Evolutionary conservation across 768 basidiomycete species (phyloP), one percentile per base, ranked within the genome.

Genomic region (Obba rivulosa): DNA sequence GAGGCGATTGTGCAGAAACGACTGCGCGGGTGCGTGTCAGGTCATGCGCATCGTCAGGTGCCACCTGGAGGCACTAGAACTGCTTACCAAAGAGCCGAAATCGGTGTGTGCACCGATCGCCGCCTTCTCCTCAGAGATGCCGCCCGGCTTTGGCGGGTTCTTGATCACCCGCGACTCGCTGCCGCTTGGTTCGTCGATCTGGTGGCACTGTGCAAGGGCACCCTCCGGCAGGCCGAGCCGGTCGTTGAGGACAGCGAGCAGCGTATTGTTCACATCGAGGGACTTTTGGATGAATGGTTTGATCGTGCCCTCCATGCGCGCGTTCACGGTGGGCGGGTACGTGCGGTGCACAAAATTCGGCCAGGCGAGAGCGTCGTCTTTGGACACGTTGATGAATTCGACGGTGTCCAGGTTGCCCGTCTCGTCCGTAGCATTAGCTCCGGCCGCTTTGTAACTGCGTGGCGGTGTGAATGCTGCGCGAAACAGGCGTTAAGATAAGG

Each of bases 1-100:
- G 0, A 86, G 73, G 2, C 73, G 74, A 58, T 86, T 87, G 56
- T 85, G 81, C 48, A 87, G 66, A 67, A 86, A 79, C 0, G 81
- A 80, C 78, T 82, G 48, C 11, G 28, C 39, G 4, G 50, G 50
- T 2, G 34, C 34, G 10, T 63, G 65, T 25, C 34, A 62, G 7
- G 52, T 48, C n/a, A 2, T 61, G 52, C 4, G 58, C 61, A 56
- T 67, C 65, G 55, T 68, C 68, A 46, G 61, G 61, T 3, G 61
- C 38, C 20, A 68, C 50, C 47, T 66, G 65, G 43, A 65, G 53
- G 53, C 62, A 66, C 46, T 66, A 59, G 18, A 59, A 17, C 31
- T 40, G 22, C 75, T 57, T 23, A 60, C 66, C 42, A 69, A 53
- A 3, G 62, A 63, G 5, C 67, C 66, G 42, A 66, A 68, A 45